Percentiles rank a stretch among this genome's conserved stretches.
phyloP scores from a whole-genome alignment of 1,284 basidiomycete genomes.

The Crepidotus sp. region DNA sequence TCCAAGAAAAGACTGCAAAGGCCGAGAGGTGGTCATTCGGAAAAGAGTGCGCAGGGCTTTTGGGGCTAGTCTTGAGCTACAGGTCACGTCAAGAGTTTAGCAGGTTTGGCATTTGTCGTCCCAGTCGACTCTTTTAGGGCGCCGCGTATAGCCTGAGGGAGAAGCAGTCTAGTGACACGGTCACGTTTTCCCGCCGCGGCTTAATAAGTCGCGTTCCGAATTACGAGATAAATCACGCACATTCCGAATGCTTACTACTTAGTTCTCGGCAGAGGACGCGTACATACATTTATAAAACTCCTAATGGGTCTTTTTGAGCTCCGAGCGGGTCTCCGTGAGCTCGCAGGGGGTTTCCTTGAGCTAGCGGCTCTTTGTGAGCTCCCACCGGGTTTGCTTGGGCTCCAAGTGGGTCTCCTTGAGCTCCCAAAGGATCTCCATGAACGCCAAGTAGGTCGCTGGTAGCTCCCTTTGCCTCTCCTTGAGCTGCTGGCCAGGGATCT shows the following conservation, averaged over 20 bases:
- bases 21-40: conserved; percentile 19
- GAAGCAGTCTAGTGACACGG: neutral
- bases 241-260: neutral
- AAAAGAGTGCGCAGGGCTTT: neutral
- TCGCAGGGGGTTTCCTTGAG: too few relatives aligned
- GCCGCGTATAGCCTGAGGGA: neutral
- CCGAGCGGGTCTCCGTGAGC: too few relatives aligned
- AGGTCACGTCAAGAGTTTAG: neutral
- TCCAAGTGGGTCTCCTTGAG: too few relatives aligned
- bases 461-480: too few relatives aligned
- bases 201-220: too few relatives aligned
- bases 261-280: neutral
- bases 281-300: too few relatives aligned
- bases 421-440: too few relatives aligned
- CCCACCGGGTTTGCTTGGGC: too few relatives aligned
- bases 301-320: too few relatives aligned
- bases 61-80: neutral
- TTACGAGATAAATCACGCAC: neutral
- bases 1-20: conserved; percentile 53
- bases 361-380: too few relatives aligned
- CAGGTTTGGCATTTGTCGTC: neutral
- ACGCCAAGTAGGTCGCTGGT: too few relatives aligned
- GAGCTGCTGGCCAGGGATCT: too few relatives aligned
- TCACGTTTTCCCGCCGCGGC: conserved; percentile 1
- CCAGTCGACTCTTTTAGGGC: neutral